phyloP scores from a whole-genome alignment of 2,329 filamentous ascomycete species.

The Penicillium sp. region DNA sequence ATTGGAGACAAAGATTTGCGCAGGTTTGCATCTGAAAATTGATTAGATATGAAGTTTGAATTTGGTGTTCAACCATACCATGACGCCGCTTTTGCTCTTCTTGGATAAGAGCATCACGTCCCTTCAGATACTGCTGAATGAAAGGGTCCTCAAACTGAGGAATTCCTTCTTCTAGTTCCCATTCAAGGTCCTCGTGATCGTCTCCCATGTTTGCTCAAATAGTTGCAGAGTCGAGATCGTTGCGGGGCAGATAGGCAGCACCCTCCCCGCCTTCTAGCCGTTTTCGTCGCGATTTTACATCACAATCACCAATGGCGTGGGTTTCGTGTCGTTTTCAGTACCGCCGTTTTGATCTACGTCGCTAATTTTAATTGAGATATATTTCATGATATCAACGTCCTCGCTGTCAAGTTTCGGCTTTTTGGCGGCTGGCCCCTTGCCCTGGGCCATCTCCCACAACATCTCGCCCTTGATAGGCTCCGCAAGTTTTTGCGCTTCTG shows the following conservation, averaged over 20 bases:
- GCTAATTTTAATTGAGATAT: not conserved
- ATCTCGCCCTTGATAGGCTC: too few relatives aligned
- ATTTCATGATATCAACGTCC: too few relatives aligned
- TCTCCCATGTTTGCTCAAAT: constrained; percentile 15
- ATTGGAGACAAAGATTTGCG: constrained; percentile 69
- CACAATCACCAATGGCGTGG: not conserved
- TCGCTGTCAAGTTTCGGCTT: too few relatives aligned
- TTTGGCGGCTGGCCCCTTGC: too few relatives aligned
- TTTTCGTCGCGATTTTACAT: constrained; percentile 1
- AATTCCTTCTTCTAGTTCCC: constrained; percentile 46
- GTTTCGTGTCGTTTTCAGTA: not conserved
- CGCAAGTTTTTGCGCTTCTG: too few relatives aligned
- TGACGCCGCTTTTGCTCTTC: constrained; percentile 83
- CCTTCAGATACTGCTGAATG: constrained; percentile 77
- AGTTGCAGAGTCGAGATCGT: not conserved
- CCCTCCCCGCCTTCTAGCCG: constrained; percentile 2
- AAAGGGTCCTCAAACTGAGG: constrained; percentile 67
- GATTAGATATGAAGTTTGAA: constrained; percentile 6
- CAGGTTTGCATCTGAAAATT: constrained; percentile 31
- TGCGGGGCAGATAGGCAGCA: not conserved
- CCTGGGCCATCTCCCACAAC: too few relatives aligned
- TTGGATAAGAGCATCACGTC: constrained; percentile 72
- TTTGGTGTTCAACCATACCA: constrained; percentile 55
- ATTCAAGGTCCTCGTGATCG: constrained; percentile 21
- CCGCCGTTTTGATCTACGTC: not conserved